These are phyloP conservation scores for Plasmopara muralis DNA, from an alignment of 352 stramenopile genomes.

Conservation along the genomic window DNA sequence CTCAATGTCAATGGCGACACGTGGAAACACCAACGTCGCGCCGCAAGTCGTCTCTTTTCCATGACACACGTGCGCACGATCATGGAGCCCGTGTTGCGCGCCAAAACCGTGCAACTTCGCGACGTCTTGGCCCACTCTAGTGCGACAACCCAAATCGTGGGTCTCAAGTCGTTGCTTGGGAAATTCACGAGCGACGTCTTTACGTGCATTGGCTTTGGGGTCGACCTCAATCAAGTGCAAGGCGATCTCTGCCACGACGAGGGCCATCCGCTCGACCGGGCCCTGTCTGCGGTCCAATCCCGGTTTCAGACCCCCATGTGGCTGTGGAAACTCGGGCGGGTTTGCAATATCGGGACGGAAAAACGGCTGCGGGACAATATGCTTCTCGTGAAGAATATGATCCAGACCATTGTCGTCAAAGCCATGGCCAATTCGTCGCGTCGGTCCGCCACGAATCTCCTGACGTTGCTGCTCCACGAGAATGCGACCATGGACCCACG, in stretches of 20 bases:
- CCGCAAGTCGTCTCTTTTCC: conserved; percentile 69
- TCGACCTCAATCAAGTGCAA: conserved; percentile 40
- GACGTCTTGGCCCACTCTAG: conserved; percentile 17
- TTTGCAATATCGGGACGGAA: conserved; percentile 28
- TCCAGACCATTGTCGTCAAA: conserved; percentile 7
- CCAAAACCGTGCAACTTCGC: conserved; percentile 23
- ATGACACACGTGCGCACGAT: conserved; percentile 19
- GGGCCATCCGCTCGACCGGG: conserved; percentile 6
- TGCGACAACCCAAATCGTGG: conserved; percentile 1
- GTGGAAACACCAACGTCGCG: conserved; percentile 50
- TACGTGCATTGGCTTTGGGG: conserved; percentile 59
- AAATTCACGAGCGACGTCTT: conserved; percentile 67
- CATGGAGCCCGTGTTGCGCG: conserved; percentile 24
- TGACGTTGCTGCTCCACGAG: conserved; percentile 9
- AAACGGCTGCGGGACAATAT: conserved; percentile 23
- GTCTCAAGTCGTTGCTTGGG: conserved; percentile 35
- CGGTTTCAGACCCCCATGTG: conserved; percentile 39
- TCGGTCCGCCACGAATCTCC: neutral
- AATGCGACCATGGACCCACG: conserved; percentile 17
- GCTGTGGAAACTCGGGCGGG: conserved; percentile 37
- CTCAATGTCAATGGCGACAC: conserved; percentile 31
- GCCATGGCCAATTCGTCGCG: conserved; percentile 6
- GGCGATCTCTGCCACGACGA: conserved; percentile 21
- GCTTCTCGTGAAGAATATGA: conserved; percentile 16
- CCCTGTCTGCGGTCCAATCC: conserved; percentile 9